Evolutionary conservation across 2,329 filamentous ascomycete genomes (phyloP), one percentile per base, ranked within the genome.

Genomic region (Sporothrix variecibatus): DNA sequence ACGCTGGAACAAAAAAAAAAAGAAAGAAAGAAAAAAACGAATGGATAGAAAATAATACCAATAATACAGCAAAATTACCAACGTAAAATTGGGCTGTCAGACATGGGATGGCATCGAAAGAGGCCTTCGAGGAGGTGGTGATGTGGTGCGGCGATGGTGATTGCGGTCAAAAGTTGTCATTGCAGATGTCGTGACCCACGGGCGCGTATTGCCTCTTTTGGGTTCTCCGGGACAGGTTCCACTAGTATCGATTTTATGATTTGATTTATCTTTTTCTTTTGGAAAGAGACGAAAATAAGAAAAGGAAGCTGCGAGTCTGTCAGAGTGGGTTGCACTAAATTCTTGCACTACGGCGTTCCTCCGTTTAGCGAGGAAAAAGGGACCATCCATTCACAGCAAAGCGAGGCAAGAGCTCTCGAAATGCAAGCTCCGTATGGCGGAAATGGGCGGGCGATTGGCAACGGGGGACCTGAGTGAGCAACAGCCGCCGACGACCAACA

Each of bases 401-500:
- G 43, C 43, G 43, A 49, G 43, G 31, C 31, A 31, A 46, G 38
- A 67, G 62, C 38, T 56, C n/a, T 28, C n/a, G 26, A 26, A 56
- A 20, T n/a, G 38, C 64, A 49, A 17, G 12, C 7, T 46, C 64
- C 60, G 60, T 38, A 46, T 28, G 38, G 38, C 58, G 58, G 28
- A 60, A 56, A 31, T 58, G 53, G 11, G 49, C 3, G 20, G 60
- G 20, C 20, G 38, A n/a, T 64, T 43, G 40, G 40, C 12, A 43
- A 43, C 12, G 40, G 40, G 51, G 60, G 60, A 40, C 40, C 60
- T 67, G 62, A 46, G 62, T 67, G 62, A 67, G 62, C 58, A 64
- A 64, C 15, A 23, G 23, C 11, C 38, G 43, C 38, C 58, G 34
- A 64, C 15, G 40, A 12, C n/a, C 38, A 46, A 46, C 62, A 4